Conservation (phyloP, 208 protist genomes). For the Acanthamoeba culbertsoni region DNA sequence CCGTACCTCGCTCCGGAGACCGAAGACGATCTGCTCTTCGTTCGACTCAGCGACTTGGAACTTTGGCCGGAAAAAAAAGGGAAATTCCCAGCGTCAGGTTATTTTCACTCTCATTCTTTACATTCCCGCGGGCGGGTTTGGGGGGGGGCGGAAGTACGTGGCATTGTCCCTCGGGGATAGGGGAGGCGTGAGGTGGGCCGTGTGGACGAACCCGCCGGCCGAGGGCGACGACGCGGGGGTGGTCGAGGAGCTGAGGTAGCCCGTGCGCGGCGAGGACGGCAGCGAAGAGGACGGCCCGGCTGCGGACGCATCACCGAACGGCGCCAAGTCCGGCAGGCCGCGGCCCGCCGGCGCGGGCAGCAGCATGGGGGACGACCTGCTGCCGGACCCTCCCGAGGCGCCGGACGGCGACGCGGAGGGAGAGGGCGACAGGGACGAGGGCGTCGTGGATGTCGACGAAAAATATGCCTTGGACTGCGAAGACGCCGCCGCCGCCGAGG, state of each 20-base stretch:
- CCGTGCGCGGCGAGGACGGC: neutral
- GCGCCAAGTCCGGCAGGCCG: neutral
- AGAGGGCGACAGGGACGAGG: neutral
- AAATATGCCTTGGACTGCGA: slow-evolving; percentile 31
- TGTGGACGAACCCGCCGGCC: neutral
- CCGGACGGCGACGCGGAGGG: neutral
- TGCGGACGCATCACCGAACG: neutral
- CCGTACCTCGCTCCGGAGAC: neutral
- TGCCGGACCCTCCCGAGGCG: too few relatives aligned
- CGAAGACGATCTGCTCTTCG: neutral
- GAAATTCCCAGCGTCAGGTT: neutral
- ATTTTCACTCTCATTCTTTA: neutral
- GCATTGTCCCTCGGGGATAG: neutral
- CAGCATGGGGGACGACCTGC: too few relatives aligned
- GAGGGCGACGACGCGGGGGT: slow-evolving; percentile 6
- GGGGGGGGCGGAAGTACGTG: neutral
- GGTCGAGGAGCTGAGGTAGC: neutral
- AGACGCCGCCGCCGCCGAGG: neutral
- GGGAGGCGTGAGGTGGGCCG: neutral
- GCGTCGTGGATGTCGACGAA: neutral
- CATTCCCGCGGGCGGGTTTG: neutral
- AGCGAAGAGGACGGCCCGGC: neutral
- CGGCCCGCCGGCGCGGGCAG: too few relatives aligned
- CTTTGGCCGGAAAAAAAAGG: neutral
- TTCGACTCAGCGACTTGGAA: neutral